phyloP scores from a whole-genome alignment of 2,329 filamentous ascomycete genomes.

The Pyrenophora graminea region DNA sequence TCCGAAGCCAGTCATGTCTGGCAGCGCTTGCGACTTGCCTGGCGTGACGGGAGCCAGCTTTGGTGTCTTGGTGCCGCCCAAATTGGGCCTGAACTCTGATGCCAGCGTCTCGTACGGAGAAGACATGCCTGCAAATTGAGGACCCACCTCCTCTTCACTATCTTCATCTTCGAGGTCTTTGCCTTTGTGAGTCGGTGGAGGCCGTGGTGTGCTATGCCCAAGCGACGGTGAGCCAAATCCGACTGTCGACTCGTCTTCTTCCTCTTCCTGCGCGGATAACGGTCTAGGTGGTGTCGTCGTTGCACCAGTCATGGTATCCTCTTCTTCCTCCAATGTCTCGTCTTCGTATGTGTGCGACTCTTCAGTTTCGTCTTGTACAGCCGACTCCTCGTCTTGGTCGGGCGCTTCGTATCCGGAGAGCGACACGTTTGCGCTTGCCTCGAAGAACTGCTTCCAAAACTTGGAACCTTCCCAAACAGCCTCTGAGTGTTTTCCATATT shows the following conservation, averaged over 20 bases:
- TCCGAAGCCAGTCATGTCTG: conserved; percentile 50
- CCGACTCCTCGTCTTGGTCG: conserved; percentile 64
- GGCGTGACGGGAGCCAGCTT: conserved; percentile 44
- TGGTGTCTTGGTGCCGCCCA: conserved; percentile 50
- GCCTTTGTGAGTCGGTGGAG: conserved; percentile 33
- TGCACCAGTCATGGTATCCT: conserved; percentile 39
- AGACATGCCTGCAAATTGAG: conserved; percentile 66
- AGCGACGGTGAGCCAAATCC: conserved; percentile 65
- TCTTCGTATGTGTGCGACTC: conserved; percentile 48
- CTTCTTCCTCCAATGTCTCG: conserved; percentile 48
- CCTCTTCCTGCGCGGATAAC: conserved; percentile 44
- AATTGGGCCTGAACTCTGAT: conserved; percentile 69
- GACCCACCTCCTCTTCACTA: conserved; percentile 31
- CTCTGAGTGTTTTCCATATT: conserved; percentile 91
- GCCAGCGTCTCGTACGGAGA: conserved; percentile 78
- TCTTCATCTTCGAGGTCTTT: conserved; percentile 14
- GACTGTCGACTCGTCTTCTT: conserved; percentile 61
- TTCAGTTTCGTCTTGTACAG: conserved; percentile 50
- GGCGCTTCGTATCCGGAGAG: conserved; percentile 91
- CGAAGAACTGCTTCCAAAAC: conserved; percentile 99
- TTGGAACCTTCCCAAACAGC: conserved; percentile 97
- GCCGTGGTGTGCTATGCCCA: conserved; percentile 64
- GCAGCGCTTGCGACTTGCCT: conserved; percentile 39
- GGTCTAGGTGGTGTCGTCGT: conserved; percentile 52
- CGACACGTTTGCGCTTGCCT: conserved; percentile 95